Conservation (phyloP, 768 basidiomycete genomes). For the Tricholoma terreum region DNA sequence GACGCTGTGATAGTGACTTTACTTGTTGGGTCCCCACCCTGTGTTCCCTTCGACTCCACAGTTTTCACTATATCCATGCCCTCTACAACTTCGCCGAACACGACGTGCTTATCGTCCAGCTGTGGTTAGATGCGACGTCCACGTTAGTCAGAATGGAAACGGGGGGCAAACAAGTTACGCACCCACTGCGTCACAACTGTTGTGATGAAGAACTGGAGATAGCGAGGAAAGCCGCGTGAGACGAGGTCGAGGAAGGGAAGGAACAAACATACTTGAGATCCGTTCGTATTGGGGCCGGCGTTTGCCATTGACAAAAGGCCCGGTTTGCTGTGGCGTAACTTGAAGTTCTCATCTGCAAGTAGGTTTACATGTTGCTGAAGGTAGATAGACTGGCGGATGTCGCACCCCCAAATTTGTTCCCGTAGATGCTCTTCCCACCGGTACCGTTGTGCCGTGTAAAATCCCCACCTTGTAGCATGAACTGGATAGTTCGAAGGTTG, state of each 20-base stretch:
- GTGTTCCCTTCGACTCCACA: conserved; percentile 48
- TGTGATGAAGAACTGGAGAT: conserved; percentile 68
- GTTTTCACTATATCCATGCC: conserved; percentile 63
- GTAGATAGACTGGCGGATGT: neutral
- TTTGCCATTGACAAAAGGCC: conserved; percentile 86
- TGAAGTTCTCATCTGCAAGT: conserved; percentile 66
- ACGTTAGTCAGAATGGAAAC: neutral
- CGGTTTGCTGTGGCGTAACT: conserved; percentile 56
- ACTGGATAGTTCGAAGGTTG: conserved; percentile 31
- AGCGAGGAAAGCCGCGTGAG: neutral
- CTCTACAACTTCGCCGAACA: conserved; percentile 67
- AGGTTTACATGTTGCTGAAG: neutral
- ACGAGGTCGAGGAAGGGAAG: neutral
- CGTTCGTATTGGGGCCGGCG: conserved; percentile 77
- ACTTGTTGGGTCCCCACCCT: conserved; percentile 35
- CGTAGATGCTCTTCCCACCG: conserved; percentile 86
- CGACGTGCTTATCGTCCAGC: conserved; percentile 67
- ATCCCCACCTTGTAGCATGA: conserved; percentile 89
- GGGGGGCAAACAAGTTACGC: conserved; percentile 10
- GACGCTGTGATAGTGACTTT: conserved; percentile 59
- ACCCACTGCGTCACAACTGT: conserved; percentile 68
- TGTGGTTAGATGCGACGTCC: conserved; percentile 11
- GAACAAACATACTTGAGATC: conserved; percentile 56
- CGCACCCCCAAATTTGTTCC: conserved; percentile 71
- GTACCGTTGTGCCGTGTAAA: conserved; percentile 75